Conservation (phyloP, 192 early-diverging fungal genomes). For the Umbelopsis sp. region DNA sequence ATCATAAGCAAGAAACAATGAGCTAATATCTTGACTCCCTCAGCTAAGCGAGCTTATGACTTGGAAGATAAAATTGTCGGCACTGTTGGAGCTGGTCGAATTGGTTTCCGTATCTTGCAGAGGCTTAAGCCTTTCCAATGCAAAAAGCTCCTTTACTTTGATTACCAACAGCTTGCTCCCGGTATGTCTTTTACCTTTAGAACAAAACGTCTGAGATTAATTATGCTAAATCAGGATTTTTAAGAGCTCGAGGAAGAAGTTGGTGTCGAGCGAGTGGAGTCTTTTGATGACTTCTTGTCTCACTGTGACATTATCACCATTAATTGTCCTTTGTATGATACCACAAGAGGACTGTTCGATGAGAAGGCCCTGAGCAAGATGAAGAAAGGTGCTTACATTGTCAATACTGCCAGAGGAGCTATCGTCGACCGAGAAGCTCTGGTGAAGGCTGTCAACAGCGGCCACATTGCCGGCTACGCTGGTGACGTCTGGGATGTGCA, state of each 20-base stretch:
- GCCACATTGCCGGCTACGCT: slow-evolving; percentile 15
- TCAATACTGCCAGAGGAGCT: slow-evolving; percentile 19
- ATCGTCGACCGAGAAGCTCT: slow-evolving; percentile 17
- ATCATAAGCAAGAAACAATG: too few relatives aligned
- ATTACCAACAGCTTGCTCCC: neutral
- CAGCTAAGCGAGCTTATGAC: slow-evolving; percentile 20
- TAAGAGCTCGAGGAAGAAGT: slow-evolving; percentile 8
- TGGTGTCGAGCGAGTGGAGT: neutral
- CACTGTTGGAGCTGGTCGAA: slow-evolving; percentile 27
- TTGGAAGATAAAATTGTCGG: slow-evolving; percentile 29
- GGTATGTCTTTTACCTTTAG: neutral
- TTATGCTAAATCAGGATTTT: neutral
- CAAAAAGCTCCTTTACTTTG: slow-evolving; percentile 20
- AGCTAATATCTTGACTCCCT: too few relatives aligned
- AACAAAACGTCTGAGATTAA: neutral
- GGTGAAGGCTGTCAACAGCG: slow-evolving; percentile 18
- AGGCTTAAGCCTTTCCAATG: slow-evolving; percentile 29
- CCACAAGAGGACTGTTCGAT: neutral
- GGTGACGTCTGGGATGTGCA: slow-evolving; percentile 15
- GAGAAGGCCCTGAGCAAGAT: slow-evolving; percentile 1
- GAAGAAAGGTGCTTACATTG: slow-evolving; percentile 17
- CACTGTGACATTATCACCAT: slow-evolving; percentile 17
- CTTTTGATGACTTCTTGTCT: slow-evolving; percentile 12
- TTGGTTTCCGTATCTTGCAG: slow-evolving; percentile 30
- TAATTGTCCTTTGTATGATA: slow-evolving; percentile 20